phyloP scores from a whole-genome alignment of 306 rosid species.

The Vigna unguiculata region DNA sequence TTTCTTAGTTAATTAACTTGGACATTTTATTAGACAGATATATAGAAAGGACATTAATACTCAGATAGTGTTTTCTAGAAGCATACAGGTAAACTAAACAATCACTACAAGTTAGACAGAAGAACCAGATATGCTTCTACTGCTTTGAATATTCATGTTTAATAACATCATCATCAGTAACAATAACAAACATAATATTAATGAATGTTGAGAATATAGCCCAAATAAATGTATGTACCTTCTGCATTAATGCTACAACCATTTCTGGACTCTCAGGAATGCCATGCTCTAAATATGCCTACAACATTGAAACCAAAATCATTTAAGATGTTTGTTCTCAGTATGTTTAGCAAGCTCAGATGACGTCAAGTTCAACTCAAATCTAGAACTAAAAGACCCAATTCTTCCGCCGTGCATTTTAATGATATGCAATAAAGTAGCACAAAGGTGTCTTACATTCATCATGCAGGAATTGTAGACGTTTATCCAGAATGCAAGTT shows the following conservation, averaged over 20 bases:
- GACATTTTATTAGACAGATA: not conserved
- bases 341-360: constrained; percentile 11
- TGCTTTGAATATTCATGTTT: constrained; percentile 1
- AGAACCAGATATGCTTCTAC: too few relatives aligned
- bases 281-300: constrained; percentile 90
- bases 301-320: constrained; percentile 43
- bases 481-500: constrained; percentile 98
- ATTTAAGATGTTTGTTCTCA: not conserved
- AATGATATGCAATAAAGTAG: constrained; percentile 9
- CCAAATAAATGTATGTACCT: constrained; percentile 63
- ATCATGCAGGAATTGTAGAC: constrained; percentile 88
- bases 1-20: constrained; percentile 7
- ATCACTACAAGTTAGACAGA: too few relatives aligned
- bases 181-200: not conserved
- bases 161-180: not conserved
- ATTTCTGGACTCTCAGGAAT: constrained; percentile 92
- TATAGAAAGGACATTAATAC: not conserved
- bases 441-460: constrained; percentile 64
- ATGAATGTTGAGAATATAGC: constrained; percentile 12
- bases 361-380: constrained; percentile 18
- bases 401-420: constrained; percentile 10
- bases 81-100: too few relatives aligned
- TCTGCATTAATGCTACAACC: constrained; percentile 91
- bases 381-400: constrained; percentile 11
- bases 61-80: too few relatives aligned